Base-by-base conservation (phyloP, 1,284 basidiomycete species). In the Moesziomyces aphidis region DNA sequence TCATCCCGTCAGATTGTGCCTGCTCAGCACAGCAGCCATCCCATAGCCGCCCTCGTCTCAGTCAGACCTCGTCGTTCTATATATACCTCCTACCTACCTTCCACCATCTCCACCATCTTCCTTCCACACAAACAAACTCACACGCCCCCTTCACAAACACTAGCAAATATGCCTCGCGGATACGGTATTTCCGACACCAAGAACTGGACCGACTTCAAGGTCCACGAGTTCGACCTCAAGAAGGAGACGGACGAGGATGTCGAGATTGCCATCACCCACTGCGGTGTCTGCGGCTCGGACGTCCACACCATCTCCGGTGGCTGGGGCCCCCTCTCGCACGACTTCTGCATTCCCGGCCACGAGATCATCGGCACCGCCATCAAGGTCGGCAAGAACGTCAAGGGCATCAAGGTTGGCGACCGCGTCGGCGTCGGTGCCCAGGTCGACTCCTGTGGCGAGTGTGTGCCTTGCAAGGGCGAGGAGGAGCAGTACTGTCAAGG, bases 401-500 rank as follows among this genome's bases (percentile, higher is more conserved):
- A 85, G 39, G 87, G 86, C 58, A 87, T 90, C 85, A 89, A 89
- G 77, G 86, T 89, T 46, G 90, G 90, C 53, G 89, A 91, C 79
- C 86, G 89, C 19, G 90, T 88, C 62, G 90, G 90, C 60, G 89
- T 91, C 17, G 90, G 90, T 24, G 89, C 90, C 3, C 88, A 89
- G 80, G 87, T 90, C 45, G 69, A 73, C 31, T 45, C 57, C 28
- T 74, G 72, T 24, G 71, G 71, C 28, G 21, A 46, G 6, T 91
- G 90, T 80, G 80, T 85, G 11, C 86, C 87, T 49, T 91, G 90
- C 86, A 88, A 87, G 61, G 80, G 77, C 13, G 73, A 77, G 49
- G 68, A 81, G 36, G 80, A 82, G 60, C 78, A 82, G 59, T 80
- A 78, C 73, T 76, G 80, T 50, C 53, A 64, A 10, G 49, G 85